These are phyloP conservation scores for Bipolaris victoriae DNA, from an alignment of 2,329 filamentous ascomycete species.

Conservation along the genomic window DNA sequence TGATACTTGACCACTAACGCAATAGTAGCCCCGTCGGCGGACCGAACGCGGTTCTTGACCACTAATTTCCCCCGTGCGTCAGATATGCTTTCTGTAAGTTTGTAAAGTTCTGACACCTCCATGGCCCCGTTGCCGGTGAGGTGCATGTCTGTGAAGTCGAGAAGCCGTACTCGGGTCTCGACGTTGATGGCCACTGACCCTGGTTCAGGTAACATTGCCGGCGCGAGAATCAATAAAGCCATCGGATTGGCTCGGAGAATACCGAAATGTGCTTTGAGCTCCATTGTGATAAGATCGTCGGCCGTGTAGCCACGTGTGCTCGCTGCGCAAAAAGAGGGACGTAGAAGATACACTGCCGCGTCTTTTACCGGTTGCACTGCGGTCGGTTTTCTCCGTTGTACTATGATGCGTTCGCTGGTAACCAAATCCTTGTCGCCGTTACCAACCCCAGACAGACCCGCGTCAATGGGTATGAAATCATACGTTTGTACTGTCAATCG, in stretches of 20 bases:
- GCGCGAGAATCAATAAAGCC: conserved; percentile 38
- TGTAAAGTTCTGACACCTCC: conserved; percentile 38
- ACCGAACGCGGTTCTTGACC: conserved; percentile 14
- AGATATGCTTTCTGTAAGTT: conserved; percentile 33
- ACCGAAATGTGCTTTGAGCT: conserved; percentile 43
- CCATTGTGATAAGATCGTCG: conserved; percentile 26
- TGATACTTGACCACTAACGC: conserved; percentile 11
- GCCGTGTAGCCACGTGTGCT: conserved; percentile 16
- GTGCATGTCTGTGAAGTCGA: conserved; percentile 42
- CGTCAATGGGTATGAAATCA: background rate
- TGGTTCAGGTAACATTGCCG: conserved; percentile 25
- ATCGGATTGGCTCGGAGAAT: conserved; percentile 36
- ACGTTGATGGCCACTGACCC: conserved; percentile 9
- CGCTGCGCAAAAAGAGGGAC: conserved; percentile 23
- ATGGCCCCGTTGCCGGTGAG: conserved; percentile 35
- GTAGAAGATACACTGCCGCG: conserved; percentile 47
- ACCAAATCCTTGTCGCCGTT: background rate
- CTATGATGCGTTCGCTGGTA: conserved; percentile 13
- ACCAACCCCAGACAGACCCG: background rate
- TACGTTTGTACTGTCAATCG: conserved; percentile 10
- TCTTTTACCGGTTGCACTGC: conserved; percentile 36
- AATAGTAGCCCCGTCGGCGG: conserved; percentile 9
- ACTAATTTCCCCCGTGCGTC: conserved; percentile 22
- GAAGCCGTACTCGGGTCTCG: conserved; percentile 17
- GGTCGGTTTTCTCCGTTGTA: conserved; percentile 27